phyloP scores from a whole-genome alignment of 2,329 filamentous ascomycete genomes.

The Orbilia javanica region DNA sequence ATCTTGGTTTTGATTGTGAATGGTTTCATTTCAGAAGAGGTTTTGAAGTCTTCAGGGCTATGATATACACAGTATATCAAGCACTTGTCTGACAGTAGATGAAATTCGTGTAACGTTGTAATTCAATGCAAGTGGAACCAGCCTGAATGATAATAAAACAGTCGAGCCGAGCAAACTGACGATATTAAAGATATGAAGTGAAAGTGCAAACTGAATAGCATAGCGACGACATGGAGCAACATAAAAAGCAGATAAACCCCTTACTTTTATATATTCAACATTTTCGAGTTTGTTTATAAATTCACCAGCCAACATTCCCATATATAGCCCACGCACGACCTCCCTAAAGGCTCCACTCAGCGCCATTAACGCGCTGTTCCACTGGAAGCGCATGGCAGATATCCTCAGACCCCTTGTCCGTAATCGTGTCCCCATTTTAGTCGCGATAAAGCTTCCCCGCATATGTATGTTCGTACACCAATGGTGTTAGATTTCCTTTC shows the following conservation, averaged over 20 bases:
- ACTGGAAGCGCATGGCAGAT: not conserved
- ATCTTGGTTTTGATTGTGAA: conserved; percentile 33
- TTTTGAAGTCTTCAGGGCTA: not conserved
- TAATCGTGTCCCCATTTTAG: conserved; percentile 4
- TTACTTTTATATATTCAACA: not conserved
- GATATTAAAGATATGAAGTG: not conserved
- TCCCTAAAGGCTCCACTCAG: not conserved
- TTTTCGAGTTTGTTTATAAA: too few species aligned
- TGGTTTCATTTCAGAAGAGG: conserved; percentile 15
- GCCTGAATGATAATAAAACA: not conserved
- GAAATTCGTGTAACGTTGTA: not conserved
- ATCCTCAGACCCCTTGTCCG: not conserved
- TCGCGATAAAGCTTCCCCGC: not conserved
- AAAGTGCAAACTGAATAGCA: not conserved
- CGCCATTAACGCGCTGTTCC: conserved; percentile 25
- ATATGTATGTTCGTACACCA: not conserved
- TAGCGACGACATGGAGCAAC: not conserved
- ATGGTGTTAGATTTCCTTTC: not conserved
- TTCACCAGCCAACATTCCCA: not conserved
- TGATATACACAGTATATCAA: conserved; percentile 3
- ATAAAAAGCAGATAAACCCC: not conserved
- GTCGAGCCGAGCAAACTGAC: not conserved
- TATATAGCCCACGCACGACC: too few species aligned
- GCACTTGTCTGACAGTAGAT: not conserved
- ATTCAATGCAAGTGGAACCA: conserved; percentile 3